Conservation (phyloP, 805 yeast species). For the Geotrichum ghanense region DNA sequence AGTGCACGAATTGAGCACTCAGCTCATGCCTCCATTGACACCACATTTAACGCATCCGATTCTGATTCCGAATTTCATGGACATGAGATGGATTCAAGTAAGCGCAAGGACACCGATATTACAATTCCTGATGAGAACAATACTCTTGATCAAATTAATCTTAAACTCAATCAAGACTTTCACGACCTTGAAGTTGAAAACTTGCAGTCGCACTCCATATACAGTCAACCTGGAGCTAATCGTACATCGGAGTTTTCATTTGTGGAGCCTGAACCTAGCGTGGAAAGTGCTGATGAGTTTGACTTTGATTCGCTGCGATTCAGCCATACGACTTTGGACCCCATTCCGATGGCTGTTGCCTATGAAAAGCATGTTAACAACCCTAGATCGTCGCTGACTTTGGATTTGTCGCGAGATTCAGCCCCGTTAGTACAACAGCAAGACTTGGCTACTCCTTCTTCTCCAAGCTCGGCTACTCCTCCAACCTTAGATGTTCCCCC, state of each 20-base stretch:
- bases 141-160: neutral
- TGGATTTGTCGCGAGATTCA: no score
- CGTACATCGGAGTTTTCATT: neutral
- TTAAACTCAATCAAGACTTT: neutral
- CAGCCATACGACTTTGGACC: no score
- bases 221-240: no score
- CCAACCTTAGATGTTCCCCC: no score
- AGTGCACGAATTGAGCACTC: neutral
- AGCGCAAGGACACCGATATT: neutral
- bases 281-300: neutral
- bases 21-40: neutral
- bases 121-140: neutral
- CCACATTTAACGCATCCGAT: no score
- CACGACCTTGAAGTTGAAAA: neutral
- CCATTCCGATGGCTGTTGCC: no score
- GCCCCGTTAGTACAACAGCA: no score
- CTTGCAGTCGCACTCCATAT: neutral
- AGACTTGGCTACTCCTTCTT: no score
- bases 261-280: neutral
- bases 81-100: neutral
- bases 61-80: neutral
- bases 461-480: no score
- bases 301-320: neutral
- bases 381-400: no score
- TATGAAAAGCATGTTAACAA: no score